Percentiles rank a stretch among this genome's conserved stretches.
Conservation (phyloP, 2,329 filamentous ascomycete species). For the Dothidotthia symphoricarpi region DNA sequence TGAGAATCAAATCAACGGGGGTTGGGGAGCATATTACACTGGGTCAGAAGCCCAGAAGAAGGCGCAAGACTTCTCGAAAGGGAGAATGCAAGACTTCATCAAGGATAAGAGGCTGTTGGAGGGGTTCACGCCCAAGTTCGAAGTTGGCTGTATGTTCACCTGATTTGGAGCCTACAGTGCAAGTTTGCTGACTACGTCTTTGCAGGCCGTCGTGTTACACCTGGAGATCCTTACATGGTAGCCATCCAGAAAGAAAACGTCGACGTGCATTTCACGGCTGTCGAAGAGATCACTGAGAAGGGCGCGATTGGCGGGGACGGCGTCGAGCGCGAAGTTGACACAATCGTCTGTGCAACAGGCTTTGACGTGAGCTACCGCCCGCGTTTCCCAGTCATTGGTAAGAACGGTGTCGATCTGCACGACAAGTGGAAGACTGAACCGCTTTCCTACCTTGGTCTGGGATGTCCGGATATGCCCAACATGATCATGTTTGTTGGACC, state of each 20-base stretch:
- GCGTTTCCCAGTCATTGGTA: slow-evolving; percentile 46
- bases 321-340: slow-evolving; percentile 43
- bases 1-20: slow-evolving; percentile 49
- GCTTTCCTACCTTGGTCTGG: slow-evolving; percentile 45
- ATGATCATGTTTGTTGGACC: slow-evolving; percentile 45
- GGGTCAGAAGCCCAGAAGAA: slow-evolving; percentile 43
- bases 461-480: slow-evolving; percentile 46
- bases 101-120: slow-evolving; percentile 52
- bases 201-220: slow-evolving; percentile 48
- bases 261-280: slow-evolving; percentile 52
- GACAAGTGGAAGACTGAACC: slow-evolving; percentile 44
- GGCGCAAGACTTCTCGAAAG: slow-evolving; percentile 41
- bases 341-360: slow-evolving; percentile 48
- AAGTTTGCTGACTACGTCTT: neutral
- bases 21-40: slow-evolving; percentile 50
- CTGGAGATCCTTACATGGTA: slow-evolving; percentile 53
- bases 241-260: slow-evolving; percentile 53
- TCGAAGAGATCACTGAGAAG: slow-evolving; percentile 47
- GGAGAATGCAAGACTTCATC: slow-evolving; percentile 52
- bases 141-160: slow-evolving; percentile 42
- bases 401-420: slow-evolving; percentile 41
- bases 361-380: slow-evolving; percentile 48
- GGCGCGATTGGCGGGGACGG: slow-evolving; percentile 49
- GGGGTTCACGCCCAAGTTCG: slow-evolving; percentile 50
- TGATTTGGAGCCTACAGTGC: no score